A percentile compares a stretch with the other conserved stretches of the same genome.
Evolutionary conservation across 176 grass and related monocot species (phyloP).

Genomic region (Metroxylon sagu): DNA sequence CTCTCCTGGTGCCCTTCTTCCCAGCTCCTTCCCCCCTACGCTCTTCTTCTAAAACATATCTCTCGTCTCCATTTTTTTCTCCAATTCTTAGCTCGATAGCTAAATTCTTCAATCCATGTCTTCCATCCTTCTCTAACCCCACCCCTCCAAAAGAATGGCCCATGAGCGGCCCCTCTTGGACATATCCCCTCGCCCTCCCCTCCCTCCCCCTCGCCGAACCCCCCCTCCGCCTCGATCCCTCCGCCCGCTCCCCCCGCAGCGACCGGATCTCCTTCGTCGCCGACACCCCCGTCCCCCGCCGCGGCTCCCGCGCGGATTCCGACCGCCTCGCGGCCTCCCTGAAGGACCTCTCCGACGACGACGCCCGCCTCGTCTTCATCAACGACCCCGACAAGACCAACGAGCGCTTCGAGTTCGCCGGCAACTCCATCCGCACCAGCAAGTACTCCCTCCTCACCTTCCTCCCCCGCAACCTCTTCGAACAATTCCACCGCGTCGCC

Average conservation of each 20-base stretch:
- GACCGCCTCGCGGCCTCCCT: constrained; percentile 55
- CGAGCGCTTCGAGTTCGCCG: constrained; percentile 46
- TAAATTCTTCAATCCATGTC: too few species aligned
- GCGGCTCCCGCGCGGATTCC: constrained; percentile 52
- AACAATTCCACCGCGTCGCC: constrained; percentile 93
- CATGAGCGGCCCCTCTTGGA: too few species aligned
- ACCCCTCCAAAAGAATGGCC: too few species aligned
- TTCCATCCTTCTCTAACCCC: too few species aligned
- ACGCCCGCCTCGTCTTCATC: constrained; percentile 59
- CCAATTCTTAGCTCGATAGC: too few species aligned
- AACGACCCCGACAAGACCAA: constrained; percentile 37
- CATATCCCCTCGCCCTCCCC: too few species aligned
- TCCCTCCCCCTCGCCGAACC: too few species aligned
- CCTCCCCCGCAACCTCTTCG: constrained; percentile 87
- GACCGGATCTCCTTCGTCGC: constrained; percentile 3
- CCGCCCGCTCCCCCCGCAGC: neutral
- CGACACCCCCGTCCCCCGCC: neutral
- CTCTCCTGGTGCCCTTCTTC: too few species aligned
- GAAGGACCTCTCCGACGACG: constrained; percentile 66
- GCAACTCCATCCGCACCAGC: constrained; percentile 78
- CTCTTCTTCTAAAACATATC: too few species aligned
- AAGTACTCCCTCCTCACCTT: constrained; percentile 90
- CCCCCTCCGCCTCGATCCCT: neutral
- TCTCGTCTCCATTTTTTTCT: too few species aligned
- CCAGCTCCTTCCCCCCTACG: too few species aligned